Evolutionary conservation across 805 yeast genomes (phyloP).

Genomic region (Metschnikowia orientalis): DNA sequence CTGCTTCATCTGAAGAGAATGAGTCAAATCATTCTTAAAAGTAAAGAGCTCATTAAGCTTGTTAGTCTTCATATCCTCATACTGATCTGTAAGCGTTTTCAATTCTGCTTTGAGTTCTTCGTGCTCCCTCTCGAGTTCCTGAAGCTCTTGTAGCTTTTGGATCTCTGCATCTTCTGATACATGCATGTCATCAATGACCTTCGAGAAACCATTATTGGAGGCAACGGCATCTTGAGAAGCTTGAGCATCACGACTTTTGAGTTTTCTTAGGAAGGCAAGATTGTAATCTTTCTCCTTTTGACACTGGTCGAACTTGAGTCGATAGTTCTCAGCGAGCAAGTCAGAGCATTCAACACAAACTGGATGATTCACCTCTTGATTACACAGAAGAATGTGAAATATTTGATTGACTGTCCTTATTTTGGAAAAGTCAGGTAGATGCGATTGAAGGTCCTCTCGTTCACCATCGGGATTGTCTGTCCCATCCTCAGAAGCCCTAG

Average conservation of each 20-base stretch:
- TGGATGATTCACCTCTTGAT: constrained; percentile 76
- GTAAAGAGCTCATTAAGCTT: constrained; percentile 46
- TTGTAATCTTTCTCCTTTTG: constrained; percentile 77
- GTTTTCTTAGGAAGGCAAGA: constrained; percentile 62
- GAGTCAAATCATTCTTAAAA: constrained; percentile 51
- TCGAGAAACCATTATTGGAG: constrained; percentile 8
- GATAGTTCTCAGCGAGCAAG: constrained; percentile 58
- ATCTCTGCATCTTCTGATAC: constrained; percentile 38
- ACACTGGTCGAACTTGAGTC: constrained; percentile 64
- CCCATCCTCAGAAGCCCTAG: constrained; percentile 10
- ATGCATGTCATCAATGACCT: constrained; percentile 34
- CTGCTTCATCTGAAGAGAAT: constrained; percentile 47
- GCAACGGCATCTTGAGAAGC: constrained; percentile 1
- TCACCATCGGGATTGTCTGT: not conserved
- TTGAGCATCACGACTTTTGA: constrained; percentile 35
- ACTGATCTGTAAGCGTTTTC: constrained; percentile 37
- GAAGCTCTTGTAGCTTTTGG: constrained; percentile 28
- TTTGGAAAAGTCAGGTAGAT: constrained; percentile 25
- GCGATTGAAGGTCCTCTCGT: constrained; percentile 6
- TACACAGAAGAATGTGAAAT: constrained; percentile 63
- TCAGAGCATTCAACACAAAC: constrained; percentile 84
- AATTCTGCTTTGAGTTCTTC: constrained; percentile 47
- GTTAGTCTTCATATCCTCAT: constrained; percentile 28
- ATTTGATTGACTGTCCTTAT: constrained; percentile 56
- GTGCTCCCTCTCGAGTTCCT: constrained; percentile 39